phyloP scores from a whole-genome alignment of 1,139 yeast species.

The Kazachstania sp. region DNA sequence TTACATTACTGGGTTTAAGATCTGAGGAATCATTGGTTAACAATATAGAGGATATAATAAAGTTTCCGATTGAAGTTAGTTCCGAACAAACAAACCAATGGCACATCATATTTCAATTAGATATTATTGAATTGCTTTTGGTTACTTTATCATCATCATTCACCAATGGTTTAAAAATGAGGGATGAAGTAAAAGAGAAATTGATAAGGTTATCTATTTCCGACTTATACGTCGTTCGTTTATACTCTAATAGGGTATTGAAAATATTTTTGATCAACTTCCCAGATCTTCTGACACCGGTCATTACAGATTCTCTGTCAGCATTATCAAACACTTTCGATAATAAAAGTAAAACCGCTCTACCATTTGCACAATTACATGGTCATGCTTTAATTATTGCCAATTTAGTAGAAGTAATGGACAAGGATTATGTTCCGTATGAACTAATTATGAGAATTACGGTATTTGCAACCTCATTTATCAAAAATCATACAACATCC shows the following conservation, averaged over 20 bases:
- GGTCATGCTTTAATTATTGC: constrained; percentile 38
- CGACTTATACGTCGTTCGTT: constrained; percentile 33
- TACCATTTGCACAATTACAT: constrained; percentile 34
- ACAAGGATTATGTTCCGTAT: constrained; percentile 33
- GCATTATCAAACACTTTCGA: constrained; percentile 33
- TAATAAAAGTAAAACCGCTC: constrained; percentile 27
- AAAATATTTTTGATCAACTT: constrained; percentile 31
- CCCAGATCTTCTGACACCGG: constrained; percentile 28
- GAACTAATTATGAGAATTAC: constrained; percentile 33
- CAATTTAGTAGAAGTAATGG: constrained; percentile 30
- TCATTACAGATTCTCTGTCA: constrained; percentile 26
- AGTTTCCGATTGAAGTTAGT: constrained; percentile 4
- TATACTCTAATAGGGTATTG: constrained; percentile 33
- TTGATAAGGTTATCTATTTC: constrained; percentile 31
- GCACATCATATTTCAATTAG: constrained; percentile 21
- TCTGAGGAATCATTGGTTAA: not conserved
- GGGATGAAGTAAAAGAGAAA: constrained; percentile 25
- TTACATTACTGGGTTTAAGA: constrained; percentile 11
- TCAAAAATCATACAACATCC: constrained; percentile 30
- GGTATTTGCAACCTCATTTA: constrained; percentile 30
- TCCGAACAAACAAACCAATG: constrained; percentile 11
- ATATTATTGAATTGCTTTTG: constrained; percentile 21
- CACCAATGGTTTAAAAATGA: constrained; percentile 22
- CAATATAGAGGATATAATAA: not conserved
- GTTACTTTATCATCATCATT: constrained; percentile 26